A percentile compares a stretch with the other conserved stretches of the same genome.
phyloP scores from a whole-genome alignment of 495 filamentous ascomycete species.

The Hypoxylon cercidicola region DNA sequence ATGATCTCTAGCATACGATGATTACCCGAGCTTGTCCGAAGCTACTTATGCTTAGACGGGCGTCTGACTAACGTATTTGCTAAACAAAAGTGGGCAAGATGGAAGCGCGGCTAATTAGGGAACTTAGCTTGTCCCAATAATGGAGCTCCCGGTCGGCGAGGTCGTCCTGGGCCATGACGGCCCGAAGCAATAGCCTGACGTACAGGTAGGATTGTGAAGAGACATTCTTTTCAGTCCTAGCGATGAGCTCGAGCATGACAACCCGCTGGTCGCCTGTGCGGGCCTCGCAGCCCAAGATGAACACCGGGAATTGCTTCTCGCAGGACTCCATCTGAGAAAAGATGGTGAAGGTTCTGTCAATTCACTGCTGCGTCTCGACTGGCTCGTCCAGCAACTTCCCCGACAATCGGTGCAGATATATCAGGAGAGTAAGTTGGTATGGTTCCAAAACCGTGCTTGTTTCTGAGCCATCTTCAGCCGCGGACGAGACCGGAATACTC shows the following conservation, averaged over 20 bases:
- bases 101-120: slow-evolving; percentile 42
- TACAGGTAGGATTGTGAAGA: slow-evolving; percentile 43
- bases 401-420: slow-evolving; percentile 48
- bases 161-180: slow-evolving; percentile 53
- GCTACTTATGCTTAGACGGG: too few relatives aligned
- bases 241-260: slow-evolving; percentile 45
- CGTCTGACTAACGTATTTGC: neutral
- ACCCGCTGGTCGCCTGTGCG: slow-evolving; percentile 48
- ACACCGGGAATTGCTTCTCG: slow-evolving; percentile 49
- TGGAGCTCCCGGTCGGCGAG: slow-evolving; percentile 45
- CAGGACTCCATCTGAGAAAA: slow-evolving; percentile 39
- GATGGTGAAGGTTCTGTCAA: slow-evolving; percentile 40
- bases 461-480: slow-evolving; percentile 3
- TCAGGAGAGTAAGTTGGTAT: slow-evolving; percentile 45
- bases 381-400: slow-evolving; percentile 33
- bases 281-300: slow-evolving; percentile 54
- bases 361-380: slow-evolving; percentile 30
- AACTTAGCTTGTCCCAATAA: slow-evolving; percentile 46
- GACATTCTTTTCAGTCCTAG: slow-evolving; percentile 40
- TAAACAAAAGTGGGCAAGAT: slow-evolving; percentile 48
- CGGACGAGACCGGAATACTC: slow-evolving; percentile 8
- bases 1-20: too few relatives aligned
- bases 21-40: too few relatives aligned
- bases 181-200: slow-evolving; percentile 44
- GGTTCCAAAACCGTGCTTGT: slow-evolving; percentile 37